These are phyloP conservation scores for Citrus cavaleriei DNA, from an alignment of 345 rosid genomes.

Conservation along the genomic window DNA sequence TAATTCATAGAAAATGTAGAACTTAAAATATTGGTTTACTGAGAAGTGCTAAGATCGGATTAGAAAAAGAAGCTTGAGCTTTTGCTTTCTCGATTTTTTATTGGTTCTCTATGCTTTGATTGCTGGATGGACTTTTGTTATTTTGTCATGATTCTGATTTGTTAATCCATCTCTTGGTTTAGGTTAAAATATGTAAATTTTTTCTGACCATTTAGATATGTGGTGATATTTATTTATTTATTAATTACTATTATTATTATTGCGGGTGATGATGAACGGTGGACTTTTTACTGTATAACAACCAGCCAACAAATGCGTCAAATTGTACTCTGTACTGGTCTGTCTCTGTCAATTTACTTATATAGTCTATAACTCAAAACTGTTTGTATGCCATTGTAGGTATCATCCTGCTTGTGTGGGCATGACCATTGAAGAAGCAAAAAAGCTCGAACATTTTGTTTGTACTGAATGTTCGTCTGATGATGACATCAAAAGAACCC, in stretches of 20 bases:
- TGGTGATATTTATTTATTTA: background rate
- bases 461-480: slow-evolving; percentile 72
- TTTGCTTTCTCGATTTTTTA: background rate
- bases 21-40: background rate
- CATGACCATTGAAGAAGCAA: slow-evolving; percentile 78
- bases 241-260: background rate
- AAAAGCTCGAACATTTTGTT: slow-evolving; percentile 66
- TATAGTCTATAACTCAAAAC: background rate
- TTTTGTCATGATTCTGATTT: background rate
- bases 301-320: background rate
- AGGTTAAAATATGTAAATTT: background rate
- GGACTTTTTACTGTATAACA: background rate
- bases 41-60: background rate
- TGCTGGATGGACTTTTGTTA: background rate
- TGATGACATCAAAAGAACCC: slow-evolving; percentile 53
- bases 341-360: background rate
- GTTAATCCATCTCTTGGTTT: background rate
- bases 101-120: background rate
- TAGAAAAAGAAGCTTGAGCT: background rate
- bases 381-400: slow-evolving; percentile 38
- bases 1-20: background rate
- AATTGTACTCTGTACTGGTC: background rate
- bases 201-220: background rate
- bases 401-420: slow-evolving; percentile 89
- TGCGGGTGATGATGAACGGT: background rate